Evolutionary conservation across 345 rosid genomes (phyloP).

Genomic region (Erysimum cheiranthoides): DNA sequence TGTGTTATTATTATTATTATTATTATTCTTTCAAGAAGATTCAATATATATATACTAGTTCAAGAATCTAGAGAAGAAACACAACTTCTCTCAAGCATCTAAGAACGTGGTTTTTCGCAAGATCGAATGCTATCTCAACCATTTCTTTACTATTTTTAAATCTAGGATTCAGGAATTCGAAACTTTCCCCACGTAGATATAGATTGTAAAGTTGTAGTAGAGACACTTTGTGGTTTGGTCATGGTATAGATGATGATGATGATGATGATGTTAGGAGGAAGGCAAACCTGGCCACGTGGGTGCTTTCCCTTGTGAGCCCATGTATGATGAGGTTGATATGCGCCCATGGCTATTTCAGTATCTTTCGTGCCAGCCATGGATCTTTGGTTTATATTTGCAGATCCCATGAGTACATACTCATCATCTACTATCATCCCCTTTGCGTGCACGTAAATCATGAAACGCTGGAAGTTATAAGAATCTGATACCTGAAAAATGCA

Average conservation of each 20-base stretch:
- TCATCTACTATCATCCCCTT: constrained; percentile 97
- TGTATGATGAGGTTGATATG: constrained; percentile 87
- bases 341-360: constrained; percentile 96
- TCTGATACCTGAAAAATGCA: constrained; percentile 56
- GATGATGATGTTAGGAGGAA: constrained; percentile 20
- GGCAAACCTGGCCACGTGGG: constrained; percentile 83
- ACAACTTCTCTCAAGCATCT: constrained; percentile 18
- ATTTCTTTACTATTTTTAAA: background rate
- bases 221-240: constrained; percentile 6
- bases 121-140: background rate
- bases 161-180: background rate
- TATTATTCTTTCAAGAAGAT: background rate
- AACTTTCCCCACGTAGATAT: background rate
- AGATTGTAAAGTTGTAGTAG: background rate
- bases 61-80: background rate
- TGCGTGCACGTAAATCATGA: constrained; percentile 94
- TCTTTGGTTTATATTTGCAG: constrained; percentile 96
- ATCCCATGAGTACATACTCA: constrained; percentile 84
- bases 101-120: background rate
- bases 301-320: constrained; percentile 61
- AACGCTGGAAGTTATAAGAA: constrained; percentile 55
- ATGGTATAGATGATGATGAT: constrained; percentile 22
- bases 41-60: background rate
- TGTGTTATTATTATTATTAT: background rate
- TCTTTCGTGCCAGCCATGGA: constrained; percentile 97